Evolutionary conservation across 2,329 filamentous ascomycete species (phyloP), one percentile per base, ranked within the genome.

Genomic region (Lachnellula arida): DNA sequence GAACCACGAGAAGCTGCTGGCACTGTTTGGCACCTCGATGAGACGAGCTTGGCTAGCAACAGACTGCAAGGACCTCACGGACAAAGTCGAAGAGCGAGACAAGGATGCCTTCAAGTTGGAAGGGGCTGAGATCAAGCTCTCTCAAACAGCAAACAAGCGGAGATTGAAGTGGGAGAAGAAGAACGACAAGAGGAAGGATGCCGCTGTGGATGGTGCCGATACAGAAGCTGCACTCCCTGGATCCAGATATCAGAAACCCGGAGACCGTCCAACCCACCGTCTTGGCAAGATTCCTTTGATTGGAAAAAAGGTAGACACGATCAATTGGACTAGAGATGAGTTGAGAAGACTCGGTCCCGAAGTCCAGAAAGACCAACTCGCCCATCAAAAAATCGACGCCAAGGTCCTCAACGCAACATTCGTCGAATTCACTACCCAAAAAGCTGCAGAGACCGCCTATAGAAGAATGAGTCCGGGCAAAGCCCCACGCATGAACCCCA

Each of bases 301-400:
- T 60, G 89, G 91, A 60, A 87, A 91, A 68, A 94, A 96, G 70
- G 91, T 97, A 14, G 93, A 99, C 73, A 95, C 92, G 0, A 97
- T 99, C 70, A 85, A 92, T 59, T 96, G 88, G 87, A 88, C 85
- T 58, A 87, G 94, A 53, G 76, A 79, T 0, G 89, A 96, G 71
- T 83, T 97, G 49, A 81, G 86, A 61, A 85, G 85, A 53, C 81
- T 94, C 42, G 85, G 86, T 51, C 85, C 88, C 0, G 79, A 88
- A 59, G 86, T 91, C 28, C 79, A 88, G 49, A 77, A 81, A 40
- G 77, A 82, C 23, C 89, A 94, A 69, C 77, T 76, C 46, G 77
- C 81, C 49, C 88, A 91, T 68, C 81, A 79, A 53, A 74, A 76
- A 17, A 82, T 86, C 46, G 79, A 88, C 23, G 82, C 78, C 47